phyloP scores from a whole-genome alignment of 768 basidiomycete species.

The Boletellus ananiceps region DNA sequence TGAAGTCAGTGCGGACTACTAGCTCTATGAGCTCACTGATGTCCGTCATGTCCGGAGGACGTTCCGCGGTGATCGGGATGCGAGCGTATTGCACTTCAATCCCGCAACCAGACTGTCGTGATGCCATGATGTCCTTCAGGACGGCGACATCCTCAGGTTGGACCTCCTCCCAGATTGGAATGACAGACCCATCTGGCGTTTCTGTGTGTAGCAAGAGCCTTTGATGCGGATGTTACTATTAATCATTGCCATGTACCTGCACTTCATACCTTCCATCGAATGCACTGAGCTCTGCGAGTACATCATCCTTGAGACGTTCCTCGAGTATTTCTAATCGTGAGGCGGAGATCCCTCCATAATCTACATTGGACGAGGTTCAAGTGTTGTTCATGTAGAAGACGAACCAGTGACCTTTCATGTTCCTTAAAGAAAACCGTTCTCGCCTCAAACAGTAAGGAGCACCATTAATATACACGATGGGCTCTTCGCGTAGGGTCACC shows the following conservation, averaged over 20 bases:
- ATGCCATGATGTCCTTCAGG: constrained; percentile 83
- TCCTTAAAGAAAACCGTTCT: constrained; percentile 81
- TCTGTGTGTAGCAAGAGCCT: constrained; percentile 90
- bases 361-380: constrained; percentile 34
- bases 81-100: constrained; percentile 73
- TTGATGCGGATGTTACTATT: constrained; percentile 2
- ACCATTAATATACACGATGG: constrained; percentile 89
- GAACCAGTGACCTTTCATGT: constrained; percentile 74
- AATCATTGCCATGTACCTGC: not conserved
- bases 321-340: constrained; percentile 86
- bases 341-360: constrained; percentile 93
- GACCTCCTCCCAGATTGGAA: constrained; percentile 94
- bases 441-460: constrained; percentile 85
- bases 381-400: not conserved
- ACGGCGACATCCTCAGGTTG: constrained; percentile 66
- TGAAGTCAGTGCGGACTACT: constrained; percentile 61
- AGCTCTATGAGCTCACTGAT: constrained; percentile 75
- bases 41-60: constrained; percentile 69
- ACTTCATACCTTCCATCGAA: constrained; percentile 76
- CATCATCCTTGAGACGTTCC: constrained; percentile 84
- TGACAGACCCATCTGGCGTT: constrained; percentile 77
- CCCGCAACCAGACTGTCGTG: constrained; percentile 40
- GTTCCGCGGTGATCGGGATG: constrained; percentile 92
- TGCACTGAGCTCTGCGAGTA: constrained; percentile 71
- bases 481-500: constrained; percentile 93